phyloP scores from a whole-genome alignment of 2,329 filamentous ascomycete genomes.

The Ilyonectria robusta region DNA sequence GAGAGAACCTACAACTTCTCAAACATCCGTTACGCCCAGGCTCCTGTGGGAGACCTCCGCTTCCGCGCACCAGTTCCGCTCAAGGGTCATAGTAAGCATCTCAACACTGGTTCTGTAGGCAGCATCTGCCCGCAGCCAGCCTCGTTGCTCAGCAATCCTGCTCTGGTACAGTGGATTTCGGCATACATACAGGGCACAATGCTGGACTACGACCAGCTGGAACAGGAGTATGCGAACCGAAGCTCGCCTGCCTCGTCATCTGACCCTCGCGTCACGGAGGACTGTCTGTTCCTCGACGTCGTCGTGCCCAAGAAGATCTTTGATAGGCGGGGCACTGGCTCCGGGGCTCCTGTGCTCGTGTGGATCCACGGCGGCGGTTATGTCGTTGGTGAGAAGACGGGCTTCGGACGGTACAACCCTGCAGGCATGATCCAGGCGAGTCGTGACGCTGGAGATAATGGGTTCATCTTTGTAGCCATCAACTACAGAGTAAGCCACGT shows the following conservation, averaged over 20 bases:
- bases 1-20: slow-evolving; percentile 41
- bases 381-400: slow-evolving; percentile 49
- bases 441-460: slow-evolving; percentile 32
- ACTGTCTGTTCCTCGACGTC: slow-evolving; percentile 60
- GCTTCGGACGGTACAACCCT: slow-evolving; percentile 43
- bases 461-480: slow-evolving; percentile 55
- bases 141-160: slow-evolving; percentile 22
- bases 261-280: slow-evolving; percentile 47
- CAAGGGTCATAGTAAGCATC: slow-evolving; percentile 7
- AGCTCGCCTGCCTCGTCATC: not conserved
- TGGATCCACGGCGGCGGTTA: slow-evolving; percentile 56
- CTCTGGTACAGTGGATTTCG: slow-evolving; percentile 5
- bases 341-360: slow-evolving; percentile 44
- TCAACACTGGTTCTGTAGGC: slow-evolving; percentile 31
- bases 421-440: slow-evolving; percentile 42
- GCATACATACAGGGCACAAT: slow-evolving; percentile 21
- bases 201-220: slow-evolving; percentile 1
- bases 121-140: slow-evolving; percentile 36
- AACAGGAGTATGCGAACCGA: not conserved
- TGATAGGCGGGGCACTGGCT: slow-evolving; percentile 40
- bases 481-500: slow-evolving; percentile 49
- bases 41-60: slow-evolving; percentile 37
- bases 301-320: slow-evolving; percentile 55
- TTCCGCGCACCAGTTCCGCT: slow-evolving; percentile 38
- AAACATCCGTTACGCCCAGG: slow-evolving; percentile 43